A percentile compares a stretch with the other conserved stretches of the same genome.
Evolutionary conservation across 768 basidiomycete genomes (phyloP).

Genomic region (Pisolithus orientalis): DNA sequence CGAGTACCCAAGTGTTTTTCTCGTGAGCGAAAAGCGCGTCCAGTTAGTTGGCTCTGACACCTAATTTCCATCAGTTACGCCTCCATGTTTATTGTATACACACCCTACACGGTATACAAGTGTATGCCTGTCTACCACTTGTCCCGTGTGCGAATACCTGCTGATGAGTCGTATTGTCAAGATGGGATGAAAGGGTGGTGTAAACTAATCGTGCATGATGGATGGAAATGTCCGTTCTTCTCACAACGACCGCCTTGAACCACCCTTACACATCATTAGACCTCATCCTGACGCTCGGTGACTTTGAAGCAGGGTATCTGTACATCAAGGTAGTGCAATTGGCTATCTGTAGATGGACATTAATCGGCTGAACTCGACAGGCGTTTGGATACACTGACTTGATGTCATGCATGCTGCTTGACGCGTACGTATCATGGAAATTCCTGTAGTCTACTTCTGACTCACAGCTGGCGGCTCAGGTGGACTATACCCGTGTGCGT

Average conservation of each 20-base stretch:
- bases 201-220: constrained; percentile 58
- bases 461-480: constrained; percentile 24
- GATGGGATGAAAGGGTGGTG: constrained; percentile 75
- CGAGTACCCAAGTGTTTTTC: constrained; percentile 74
- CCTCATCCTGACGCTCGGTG: constrained; percentile 63
- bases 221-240: constrained; percentile 62
- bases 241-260: constrained; percentile 11
- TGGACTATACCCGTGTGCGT: constrained; percentile 82
- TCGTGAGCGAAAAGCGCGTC: constrained; percentile 41
- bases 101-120: constrained; percentile 77
- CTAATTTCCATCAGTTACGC: constrained; percentile 49
- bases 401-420: constrained; percentile 78
- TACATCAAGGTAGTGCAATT: constrained; percentile 50
- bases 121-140: constrained; percentile 38
- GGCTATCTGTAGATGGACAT: not conserved
- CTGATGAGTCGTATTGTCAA: constrained; percentile 17
- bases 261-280: constrained; percentile 33
- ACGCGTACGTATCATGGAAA: constrained; percentile 43
- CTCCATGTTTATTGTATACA: constrained; percentile 60
- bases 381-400: constrained; percentile 77
- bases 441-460: not conserved
- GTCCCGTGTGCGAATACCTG: not conserved
- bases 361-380: constrained; percentile 18
- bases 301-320: constrained; percentile 77
- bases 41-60: not conserved